Percentiles rank a stretch among this genome's conserved stretches.
phyloP scores from a whole-genome alignment of 495 filamentous ascomycete species.

The Chaetomium cochliodes region DNA sequence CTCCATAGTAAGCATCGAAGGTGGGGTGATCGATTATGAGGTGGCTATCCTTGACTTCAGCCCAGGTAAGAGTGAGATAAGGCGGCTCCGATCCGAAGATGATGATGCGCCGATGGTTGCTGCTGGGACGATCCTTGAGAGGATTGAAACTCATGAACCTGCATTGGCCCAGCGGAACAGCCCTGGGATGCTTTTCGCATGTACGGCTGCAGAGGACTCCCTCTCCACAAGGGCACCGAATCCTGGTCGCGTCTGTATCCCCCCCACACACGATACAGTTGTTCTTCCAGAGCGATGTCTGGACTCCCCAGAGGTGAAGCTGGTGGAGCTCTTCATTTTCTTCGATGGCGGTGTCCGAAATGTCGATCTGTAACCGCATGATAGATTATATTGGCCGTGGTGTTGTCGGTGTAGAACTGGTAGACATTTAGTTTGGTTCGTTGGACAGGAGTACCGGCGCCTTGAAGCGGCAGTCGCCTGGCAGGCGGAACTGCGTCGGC shows the following conservation, averaged over 20 bases:
- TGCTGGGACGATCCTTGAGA: slow-evolving; percentile 1
- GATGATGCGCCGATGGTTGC: slow-evolving; percentile 11
- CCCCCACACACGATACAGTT: background rate
- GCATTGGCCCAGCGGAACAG: background rate
- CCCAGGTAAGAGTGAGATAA: background rate
- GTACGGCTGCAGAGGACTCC: background rate
- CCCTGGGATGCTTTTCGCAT: background rate
- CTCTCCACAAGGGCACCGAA: background rate
- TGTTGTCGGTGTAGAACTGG: background rate
- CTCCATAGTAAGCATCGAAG: background rate
- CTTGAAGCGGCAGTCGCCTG: too few species aligned
- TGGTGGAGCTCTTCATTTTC: background rate
- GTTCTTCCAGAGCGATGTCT: background rate
- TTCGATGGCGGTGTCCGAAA: slow-evolving; percentile 11
- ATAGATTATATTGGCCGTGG: background rate
- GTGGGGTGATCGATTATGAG: slow-evolving; percentile 7
- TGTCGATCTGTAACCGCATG: slow-evolving; percentile 13
- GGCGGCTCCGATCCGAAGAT: background rate
- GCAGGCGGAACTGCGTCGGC: too few species aligned
- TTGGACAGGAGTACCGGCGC: too few species aligned
- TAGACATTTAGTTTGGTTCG: background rate
- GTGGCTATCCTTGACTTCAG: slow-evolving; percentile 5
- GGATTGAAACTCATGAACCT: background rate
- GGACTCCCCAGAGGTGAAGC: slow-evolving; percentile 11
- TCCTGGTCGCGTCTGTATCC: background rate